A percentile compares a stretch with the other conserved stretches of the same genome.
Evolutionary conservation across 352 stramenopile genomes (phyloP).

Genomic region (Pythium phragmiticola): DNA sequence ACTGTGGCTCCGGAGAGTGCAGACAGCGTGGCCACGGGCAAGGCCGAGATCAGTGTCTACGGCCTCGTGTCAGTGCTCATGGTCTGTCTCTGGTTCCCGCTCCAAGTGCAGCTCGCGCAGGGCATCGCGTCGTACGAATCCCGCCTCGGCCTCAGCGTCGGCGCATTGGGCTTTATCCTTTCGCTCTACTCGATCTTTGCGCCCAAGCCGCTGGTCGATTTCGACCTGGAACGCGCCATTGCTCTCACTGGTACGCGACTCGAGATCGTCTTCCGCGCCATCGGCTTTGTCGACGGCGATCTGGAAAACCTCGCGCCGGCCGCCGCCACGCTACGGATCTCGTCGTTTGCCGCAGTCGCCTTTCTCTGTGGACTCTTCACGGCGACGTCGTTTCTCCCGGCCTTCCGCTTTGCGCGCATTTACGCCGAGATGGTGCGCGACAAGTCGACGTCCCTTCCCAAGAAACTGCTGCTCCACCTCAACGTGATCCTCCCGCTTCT

Average conservation of each 20-base stretch:
- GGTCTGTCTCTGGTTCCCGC: slow-evolving; percentile 68
- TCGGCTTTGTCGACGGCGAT: slow-evolving; percentile 64
- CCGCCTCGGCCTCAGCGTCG: slow-evolving; percentile 51
- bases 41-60: slow-evolving; percentile 61
- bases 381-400: slow-evolving; percentile 63
- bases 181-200: slow-evolving; percentile 63
- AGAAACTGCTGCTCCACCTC: slow-evolving; percentile 61
- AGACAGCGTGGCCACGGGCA: slow-evolving; percentile 5
- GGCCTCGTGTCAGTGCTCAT: slow-evolving; percentile 62
- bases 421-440: slow-evolving; percentile 69
- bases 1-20: slow-evolving; percentile 2
- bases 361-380: slow-evolving; percentile 54
- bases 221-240: slow-evolving; percentile 57
- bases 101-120: slow-evolving; percentile 73
- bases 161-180: slow-evolving; percentile 52
- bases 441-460: slow-evolving; percentile 26
- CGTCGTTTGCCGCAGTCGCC: slow-evolving; percentile 38
- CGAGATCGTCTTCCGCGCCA: slow-evolving; percentile 48
- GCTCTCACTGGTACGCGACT: slow-evolving; percentile 37
- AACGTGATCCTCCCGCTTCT: slow-evolving; percentile 72
- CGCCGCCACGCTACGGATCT: slow-evolving; percentile 16
- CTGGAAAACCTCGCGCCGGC: slow-evolving; percentile 43
- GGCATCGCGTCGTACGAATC: slow-evolving; percentile 59
- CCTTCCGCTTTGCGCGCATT: slow-evolving; percentile 78
- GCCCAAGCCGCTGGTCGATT: slow-evolving; percentile 60